Base-by-base conservation (phyloP, 208 protist species). In the Borovskyia barvae region DNA sequence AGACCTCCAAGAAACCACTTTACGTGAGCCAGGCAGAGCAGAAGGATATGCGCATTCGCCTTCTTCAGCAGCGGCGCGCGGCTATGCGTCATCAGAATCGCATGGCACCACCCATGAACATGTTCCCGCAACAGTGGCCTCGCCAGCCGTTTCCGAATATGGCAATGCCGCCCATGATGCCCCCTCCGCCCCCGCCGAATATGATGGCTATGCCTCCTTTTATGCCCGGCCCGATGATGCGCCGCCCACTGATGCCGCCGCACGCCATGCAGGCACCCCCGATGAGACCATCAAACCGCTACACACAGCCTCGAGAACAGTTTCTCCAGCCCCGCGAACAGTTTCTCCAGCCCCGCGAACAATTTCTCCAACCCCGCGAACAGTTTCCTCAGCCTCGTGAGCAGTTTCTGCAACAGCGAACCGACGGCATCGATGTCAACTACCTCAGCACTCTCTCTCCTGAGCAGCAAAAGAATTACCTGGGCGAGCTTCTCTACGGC, bases 11-110 rank as follows among this genome's bases (percentile, higher is more conserved):
- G 53, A 96, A 95, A 55, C 96, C 96, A 37, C 73, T 98, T 8
- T 98, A 98, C 80, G 96, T 98, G 35, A 91, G 83, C 45, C 74
- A 97, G 20, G 93, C 93, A 24, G 88, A 98, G 86, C 80, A 87
- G 62, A 97, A 97, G 66, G 95, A 98, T 28, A 78, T 87, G 49
- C 80, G 97, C 37, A 67, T 79, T 33, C 80, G 69, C 33, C 71
- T 93, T 45, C 81, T 98, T 9, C 90, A 96, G 57, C 71, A 81
- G 46, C 91, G 97, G 73, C 75, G 64, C 29, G 40, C 41, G 19
- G 53, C 52, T 17, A 54, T 74, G 60, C 55, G 58, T 22, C 58
- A 74, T 28, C 65, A 77, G 48, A 70, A 29, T 26, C 75, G 59
- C 32, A 65, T 69, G 55, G 42, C 52, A 5, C 58, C 56, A 1